Percentiles rank a stretch among this genome's conserved stretches.
These are phyloP conservation scores for Chaetothyriales sp. DNA, from an alignment of 2,329 filamentous ascomycete genomes.

Conservation along the genomic window DNA sequence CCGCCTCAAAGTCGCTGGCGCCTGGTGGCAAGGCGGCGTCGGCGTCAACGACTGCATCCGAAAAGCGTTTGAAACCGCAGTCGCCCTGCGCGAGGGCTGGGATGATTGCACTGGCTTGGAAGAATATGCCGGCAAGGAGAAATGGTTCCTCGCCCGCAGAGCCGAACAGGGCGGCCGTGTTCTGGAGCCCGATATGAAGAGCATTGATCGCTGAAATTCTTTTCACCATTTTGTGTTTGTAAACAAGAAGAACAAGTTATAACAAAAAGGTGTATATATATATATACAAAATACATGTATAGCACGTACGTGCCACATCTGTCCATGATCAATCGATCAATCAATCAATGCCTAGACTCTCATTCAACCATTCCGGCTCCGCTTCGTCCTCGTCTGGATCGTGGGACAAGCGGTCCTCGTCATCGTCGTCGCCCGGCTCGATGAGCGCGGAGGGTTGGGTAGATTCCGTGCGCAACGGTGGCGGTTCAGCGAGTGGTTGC, in stretches of 20 bases:
- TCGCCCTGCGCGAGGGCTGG: slow-evolving; percentile 12
- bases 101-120: slow-evolving; percentile 8
- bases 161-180: background rate
- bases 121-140: slow-evolving; percentile 2
- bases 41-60: slow-evolving; percentile 42
- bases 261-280: background rate
- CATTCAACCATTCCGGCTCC: slow-evolving; percentile 47
- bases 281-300: background rate
- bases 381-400: slow-evolving; percentile 52
- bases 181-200: background rate
- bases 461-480: background rate
- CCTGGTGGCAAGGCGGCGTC: slow-evolving; percentile 34
- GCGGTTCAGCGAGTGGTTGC: too few species aligned
- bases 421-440: slow-evolving; percentile 6
- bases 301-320: background rate
- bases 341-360: slow-evolving; percentile 6
- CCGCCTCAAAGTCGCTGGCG: slow-evolving; percentile 47
- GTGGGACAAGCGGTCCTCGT: slow-evolving; percentile 38
- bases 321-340: background rate
- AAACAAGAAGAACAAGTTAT: slow-evolving; percentile 5
- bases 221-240: background rate
- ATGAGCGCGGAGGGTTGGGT: background rate
- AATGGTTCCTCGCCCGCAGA: slow-evolving; percentile 4
- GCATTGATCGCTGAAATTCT: background rate
- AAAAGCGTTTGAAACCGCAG: slow-evolving; percentile 39